A percentile compares a stretch with the other conserved stretches of the same genome.
Conservation (phyloP, 164 flowering plant species). For the Vitis rotundifolia region DNA sequence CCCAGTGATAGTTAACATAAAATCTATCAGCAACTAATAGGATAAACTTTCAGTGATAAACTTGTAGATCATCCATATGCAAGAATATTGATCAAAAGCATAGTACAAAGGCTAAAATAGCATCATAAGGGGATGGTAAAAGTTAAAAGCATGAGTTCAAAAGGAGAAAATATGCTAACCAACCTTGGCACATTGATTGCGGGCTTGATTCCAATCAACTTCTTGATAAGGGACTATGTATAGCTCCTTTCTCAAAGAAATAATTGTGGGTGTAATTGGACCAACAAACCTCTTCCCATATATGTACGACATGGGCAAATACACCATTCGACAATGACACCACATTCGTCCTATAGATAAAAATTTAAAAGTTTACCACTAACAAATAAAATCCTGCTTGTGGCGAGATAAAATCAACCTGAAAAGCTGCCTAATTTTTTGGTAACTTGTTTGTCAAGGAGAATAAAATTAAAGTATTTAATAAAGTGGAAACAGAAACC, state of each 20-base stretch:
- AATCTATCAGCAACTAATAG: too few species aligned
- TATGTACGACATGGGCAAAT: slow-evolving; percentile 44
- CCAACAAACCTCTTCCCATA: slow-evolving; percentile 44
- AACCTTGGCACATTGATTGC: slow-evolving; percentile 29
- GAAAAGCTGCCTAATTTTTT: too few species aligned
- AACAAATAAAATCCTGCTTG: too few species aligned
- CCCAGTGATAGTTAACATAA: too few species aligned
- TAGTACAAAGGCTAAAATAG: too few species aligned
- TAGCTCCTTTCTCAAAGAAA: slow-evolving; percentile 29
- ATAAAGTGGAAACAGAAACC: too few species aligned
- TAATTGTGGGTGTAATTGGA: slow-evolving; percentile 28
- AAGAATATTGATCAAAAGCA: neutral
- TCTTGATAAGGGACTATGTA: slow-evolving; percentile 29
- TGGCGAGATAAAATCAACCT: too few species aligned
- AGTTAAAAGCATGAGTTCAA: neutral
- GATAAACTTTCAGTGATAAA: too few species aligned
- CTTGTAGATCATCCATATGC: neutral
- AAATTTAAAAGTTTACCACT: too few species aligned
- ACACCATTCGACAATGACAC: slow-evolving; percentile 37
- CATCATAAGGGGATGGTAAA: neutral
- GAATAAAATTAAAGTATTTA: too few species aligned
- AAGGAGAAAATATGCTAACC: neutral
- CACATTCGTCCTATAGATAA: slow-evolving; percentile 19
- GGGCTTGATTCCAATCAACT: slow-evolving; percentile 33
- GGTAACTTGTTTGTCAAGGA: too few species aligned